A percentile compares a stretch with the other conserved stretches of the same genome.
Evolutionary conservation across 352 stramenopile genomes (phyloP).

Genomic region (Globisporangium uncinulatum): DNA sequence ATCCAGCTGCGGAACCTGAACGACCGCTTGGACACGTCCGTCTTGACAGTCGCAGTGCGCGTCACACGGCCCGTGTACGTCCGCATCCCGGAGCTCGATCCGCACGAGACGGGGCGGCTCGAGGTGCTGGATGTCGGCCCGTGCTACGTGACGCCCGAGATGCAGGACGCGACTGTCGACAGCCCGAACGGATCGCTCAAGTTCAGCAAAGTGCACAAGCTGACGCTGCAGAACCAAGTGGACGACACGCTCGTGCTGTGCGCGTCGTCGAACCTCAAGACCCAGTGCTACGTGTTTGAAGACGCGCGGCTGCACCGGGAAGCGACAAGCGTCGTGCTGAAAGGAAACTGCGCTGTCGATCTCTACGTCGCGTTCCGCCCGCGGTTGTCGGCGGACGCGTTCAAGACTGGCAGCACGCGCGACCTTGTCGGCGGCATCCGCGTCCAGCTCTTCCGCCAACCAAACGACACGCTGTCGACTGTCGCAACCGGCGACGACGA

Average conservation of each 20-base stretch:
- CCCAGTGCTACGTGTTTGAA: slow-evolving; percentile 87
- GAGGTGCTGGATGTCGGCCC: slow-evolving; percentile 70
- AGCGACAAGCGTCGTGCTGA: slow-evolving; percentile 65
- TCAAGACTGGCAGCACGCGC: slow-evolving; percentile 71
- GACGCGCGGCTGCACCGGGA: slow-evolving; percentile 64
- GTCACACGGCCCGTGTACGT: slow-evolving; percentile 82
- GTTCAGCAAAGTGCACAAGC: slow-evolving; percentile 86
- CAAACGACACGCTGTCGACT: neutral
- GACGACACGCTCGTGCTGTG: slow-evolving; percentile 63
- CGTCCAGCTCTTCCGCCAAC: slow-evolving; percentile 69
- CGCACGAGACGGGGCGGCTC: slow-evolving; percentile 63
- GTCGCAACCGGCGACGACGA: slow-evolving; percentile 23
- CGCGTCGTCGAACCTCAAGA: slow-evolving; percentile 85
- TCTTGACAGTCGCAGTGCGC: slow-evolving; percentile 54
- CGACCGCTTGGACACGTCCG: slow-evolving; percentile 69
- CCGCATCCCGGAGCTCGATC: slow-evolving; percentile 76
- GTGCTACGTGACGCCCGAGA: slow-evolving; percentile 82
- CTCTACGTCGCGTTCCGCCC: slow-evolving; percentile 78
- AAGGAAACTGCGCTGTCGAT: slow-evolving; percentile 58
- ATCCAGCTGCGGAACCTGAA: slow-evolving; percentile 81
- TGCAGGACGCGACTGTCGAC: slow-evolving; percentile 74
- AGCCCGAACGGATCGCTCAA: slow-evolving; percentile 68
- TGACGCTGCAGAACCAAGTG: slow-evolving; percentile 80
- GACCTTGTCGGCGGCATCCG: slow-evolving; percentile 85
- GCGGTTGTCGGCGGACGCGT: slow-evolving; percentile 68